These are phyloP conservation scores for Saccharomyces jurei DNA, from an alignment of 805 yeast species.

Conservation along the genomic window DNA sequence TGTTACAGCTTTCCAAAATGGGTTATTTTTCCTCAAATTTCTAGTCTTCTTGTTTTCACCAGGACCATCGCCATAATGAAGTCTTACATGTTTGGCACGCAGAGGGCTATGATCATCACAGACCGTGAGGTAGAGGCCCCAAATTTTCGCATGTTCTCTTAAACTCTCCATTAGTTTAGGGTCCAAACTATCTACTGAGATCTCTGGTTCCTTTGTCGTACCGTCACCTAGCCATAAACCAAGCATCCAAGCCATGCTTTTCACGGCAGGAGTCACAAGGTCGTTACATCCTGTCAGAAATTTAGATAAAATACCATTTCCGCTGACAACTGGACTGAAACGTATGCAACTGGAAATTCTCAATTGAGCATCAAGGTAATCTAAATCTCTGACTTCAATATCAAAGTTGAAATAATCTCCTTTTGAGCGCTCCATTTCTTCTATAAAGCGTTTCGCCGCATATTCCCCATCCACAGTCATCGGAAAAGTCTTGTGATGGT, in stretches of 20 bases:
- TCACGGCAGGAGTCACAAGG: conserved; percentile 18
- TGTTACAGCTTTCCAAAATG: conserved; percentile 27
- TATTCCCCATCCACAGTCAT: conserved; percentile 17
- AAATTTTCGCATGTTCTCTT: conserved; percentile 15
- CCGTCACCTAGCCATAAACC: conserved; percentile 39
- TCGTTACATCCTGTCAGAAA: conserved; percentile 23
- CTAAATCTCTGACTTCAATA: conserved; percentile 34
- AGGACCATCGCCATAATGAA: conserved; percentile 14
- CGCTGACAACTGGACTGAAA: conserved; percentile 31
- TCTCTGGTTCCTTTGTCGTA: conserved; percentile 21
- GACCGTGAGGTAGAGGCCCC: conserved; percentile 22
- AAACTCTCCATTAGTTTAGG: conserved; percentile 20
- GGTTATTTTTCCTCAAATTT: conserved; percentile 20
- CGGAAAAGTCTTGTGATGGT: conserved; percentile 19
- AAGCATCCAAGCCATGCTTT: conserved; percentile 32
- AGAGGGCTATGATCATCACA: conserved; percentile 15
- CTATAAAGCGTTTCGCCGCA: conserved; percentile 24
- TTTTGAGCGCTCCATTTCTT: conserved; percentile 19
- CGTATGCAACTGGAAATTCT: conserved; percentile 30
- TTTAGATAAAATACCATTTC: conserved; percentile 29
- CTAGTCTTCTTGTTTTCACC: conserved; percentile 9
- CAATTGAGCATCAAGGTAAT: conserved; percentile 23
- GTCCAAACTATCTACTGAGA: conserved; percentile 29
- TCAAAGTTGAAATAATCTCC: conserved; percentile 32
- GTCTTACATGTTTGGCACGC: conserved; percentile 21